Evolutionary conservation across 2,329 filamentous ascomycete species (phyloP).

Genomic region (Zelopaecilomyces penicillatus): DNA sequence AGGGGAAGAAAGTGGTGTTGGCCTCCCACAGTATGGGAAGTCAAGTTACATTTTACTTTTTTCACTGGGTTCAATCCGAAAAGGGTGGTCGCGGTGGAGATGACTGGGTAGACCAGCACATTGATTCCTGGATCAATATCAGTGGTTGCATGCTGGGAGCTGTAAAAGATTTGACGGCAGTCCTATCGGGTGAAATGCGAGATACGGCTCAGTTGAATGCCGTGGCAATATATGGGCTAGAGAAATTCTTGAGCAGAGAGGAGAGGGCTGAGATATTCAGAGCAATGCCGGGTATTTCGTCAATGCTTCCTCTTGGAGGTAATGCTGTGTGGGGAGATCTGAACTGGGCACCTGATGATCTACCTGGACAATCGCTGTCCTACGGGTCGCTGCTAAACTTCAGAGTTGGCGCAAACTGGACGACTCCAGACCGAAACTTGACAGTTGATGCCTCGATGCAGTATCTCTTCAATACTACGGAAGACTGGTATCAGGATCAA

Average conservation of each 20-base stretch:
- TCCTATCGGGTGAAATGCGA: slow-evolving; percentile 95
- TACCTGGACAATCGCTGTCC: slow-evolving; percentile 60
- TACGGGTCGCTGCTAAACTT: slow-evolving; percentile 85
- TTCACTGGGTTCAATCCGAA: slow-evolving; percentile 71
- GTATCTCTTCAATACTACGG: slow-evolving; percentile 70
- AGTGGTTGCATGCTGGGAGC: slow-evolving; percentile 96
- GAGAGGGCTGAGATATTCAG: slow-evolving; percentile 92
- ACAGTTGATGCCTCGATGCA: slow-evolving; percentile 70
- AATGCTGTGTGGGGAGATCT: slow-evolving; percentile 90
- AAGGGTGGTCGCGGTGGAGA: slow-evolving; percentile 73
- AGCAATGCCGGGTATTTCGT: slow-evolving; percentile 92
- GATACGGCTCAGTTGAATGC: slow-evolving; percentile 95
- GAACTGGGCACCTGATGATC: slow-evolving; percentile 82
- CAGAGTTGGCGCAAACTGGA: slow-evolving; percentile 54
- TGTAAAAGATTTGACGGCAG: slow-evolving; percentile 79
- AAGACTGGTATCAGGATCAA: slow-evolving; percentile 76
- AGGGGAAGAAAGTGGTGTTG: slow-evolving; percentile 71
- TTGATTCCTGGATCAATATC: slow-evolving; percentile 97
- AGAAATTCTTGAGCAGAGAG: slow-evolving; percentile 86
- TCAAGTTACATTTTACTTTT: slow-evolving; percentile 81
- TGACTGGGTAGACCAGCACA: slow-evolving; percentile 80
- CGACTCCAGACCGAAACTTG: slow-evolving; percentile 62
- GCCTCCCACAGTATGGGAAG: slow-evolving; percentile 97
- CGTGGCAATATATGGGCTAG: slow-evolving; percentile 92
- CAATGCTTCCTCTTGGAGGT: slow-evolving; percentile 92